A percentile compares a stretch with the other conserved stretches of the same genome.
Conservation (phyloP, 148 eudicot genomes). For the Beta vulgaris region DNA sequence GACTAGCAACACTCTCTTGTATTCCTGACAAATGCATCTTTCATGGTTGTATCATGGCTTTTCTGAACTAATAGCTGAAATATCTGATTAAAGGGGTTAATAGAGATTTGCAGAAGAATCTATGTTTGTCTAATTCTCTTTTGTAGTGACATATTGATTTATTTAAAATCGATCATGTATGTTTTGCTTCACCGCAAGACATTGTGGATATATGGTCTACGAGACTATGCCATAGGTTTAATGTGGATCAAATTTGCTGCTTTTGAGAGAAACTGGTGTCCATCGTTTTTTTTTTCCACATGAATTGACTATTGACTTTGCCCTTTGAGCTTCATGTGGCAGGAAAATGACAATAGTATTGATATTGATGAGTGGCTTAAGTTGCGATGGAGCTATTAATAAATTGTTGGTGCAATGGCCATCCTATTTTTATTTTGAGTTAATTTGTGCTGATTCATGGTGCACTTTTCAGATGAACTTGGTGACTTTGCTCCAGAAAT, state of each 20-base stretch:
- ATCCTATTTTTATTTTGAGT: not conserved
- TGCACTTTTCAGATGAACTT: slow-evolving; percentile 63
- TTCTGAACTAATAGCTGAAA: not conserved
- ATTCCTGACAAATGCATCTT: not conserved
- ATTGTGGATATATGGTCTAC: not conserved
- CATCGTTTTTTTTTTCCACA: slow-evolving; percentile 13
- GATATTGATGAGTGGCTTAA: not conserved
- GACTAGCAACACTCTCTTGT: not conserved
- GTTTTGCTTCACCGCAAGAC: not conserved
- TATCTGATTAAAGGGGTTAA: too few relatives aligned
- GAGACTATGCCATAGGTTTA: too few relatives aligned
- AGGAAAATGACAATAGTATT: not conserved
- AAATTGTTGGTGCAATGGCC: not conserved
- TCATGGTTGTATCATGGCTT: not conserved
- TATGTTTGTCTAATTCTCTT: not conserved
- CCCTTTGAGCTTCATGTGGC: slow-evolving; percentile 12
- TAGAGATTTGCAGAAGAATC: too few relatives aligned
- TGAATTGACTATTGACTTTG: not conserved
- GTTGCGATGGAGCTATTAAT: not conserved
- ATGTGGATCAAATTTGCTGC: not conserved
- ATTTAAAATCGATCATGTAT: not conserved
- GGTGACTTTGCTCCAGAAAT: slow-evolving; percentile 79
- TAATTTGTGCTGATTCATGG: not conserved
- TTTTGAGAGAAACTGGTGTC: not conserved
- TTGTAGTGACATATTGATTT: not conserved